Evolutionary conservation across 257 asterid genomes (phyloP).

Genomic region (Coffea eugenioides): DNA sequence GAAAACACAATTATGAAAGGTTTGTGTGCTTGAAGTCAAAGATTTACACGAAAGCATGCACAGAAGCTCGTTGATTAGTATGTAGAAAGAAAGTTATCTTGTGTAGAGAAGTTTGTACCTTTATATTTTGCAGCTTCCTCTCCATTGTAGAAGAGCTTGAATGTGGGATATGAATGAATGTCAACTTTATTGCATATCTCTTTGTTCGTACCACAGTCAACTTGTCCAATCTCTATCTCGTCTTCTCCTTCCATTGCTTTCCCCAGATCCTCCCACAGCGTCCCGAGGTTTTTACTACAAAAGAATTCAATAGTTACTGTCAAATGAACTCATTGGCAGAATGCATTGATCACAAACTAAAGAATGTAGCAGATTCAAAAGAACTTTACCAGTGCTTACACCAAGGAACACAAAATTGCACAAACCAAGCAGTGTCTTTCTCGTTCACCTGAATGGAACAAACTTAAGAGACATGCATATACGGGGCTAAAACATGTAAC

Average conservation of each 20-base stretch:
- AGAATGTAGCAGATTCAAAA: neutral
- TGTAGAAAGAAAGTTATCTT: conserved; percentile 1
- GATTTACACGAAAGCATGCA: neutral
- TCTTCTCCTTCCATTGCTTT: conserved; percentile 95
- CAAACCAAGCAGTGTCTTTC: conserved; percentile 96
- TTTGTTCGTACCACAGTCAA: conserved; percentile 74
- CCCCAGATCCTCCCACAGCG: conserved; percentile 96
- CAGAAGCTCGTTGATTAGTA: neutral
- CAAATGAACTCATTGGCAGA: neutral
- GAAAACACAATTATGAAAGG: neutral
- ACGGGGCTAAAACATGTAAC: neutral
- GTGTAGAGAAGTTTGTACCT: conserved; percentile 43
- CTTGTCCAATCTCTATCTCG: conserved; percentile 94
- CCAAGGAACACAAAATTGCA: conserved; percentile 97
- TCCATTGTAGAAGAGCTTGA: conserved; percentile 92
- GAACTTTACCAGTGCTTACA: conserved; percentile 93
- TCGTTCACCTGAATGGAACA: conserved; percentile 69
- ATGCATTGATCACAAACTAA: neutral
- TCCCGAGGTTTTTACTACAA: conserved; percentile 84
- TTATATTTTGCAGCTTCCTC: conserved; percentile 82
- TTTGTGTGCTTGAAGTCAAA: neutral
- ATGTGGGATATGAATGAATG: conserved; percentile 95
- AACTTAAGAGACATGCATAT: conserved; percentile 5
- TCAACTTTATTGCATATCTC: conserved; percentile 82
- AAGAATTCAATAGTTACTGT: conserved; percentile 19